Conservation (phyloP, 306 rosid species). For the Cicer pinnatifidum region DNA sequence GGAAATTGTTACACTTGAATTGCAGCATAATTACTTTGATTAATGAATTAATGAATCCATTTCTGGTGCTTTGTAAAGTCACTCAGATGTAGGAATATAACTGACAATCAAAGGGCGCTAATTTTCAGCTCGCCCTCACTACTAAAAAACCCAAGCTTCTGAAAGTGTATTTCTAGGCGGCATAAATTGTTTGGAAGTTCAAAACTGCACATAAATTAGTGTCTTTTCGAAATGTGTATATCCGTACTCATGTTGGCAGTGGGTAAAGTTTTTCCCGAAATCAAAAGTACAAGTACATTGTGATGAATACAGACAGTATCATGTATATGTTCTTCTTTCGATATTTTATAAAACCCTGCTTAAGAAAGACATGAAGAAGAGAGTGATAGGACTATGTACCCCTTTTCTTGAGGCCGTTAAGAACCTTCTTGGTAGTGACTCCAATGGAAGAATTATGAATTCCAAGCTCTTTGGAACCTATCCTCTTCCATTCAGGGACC, state of each 20-base stretch:
- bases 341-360: background rate
- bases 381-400: slow-evolving; percentile 47
- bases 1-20: slow-evolving; percentile 18
- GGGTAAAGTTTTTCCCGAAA: too few relatives aligned
- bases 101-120: background rate
- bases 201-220: too few relatives aligned
- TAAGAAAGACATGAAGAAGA: background rate
- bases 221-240: too few relatives aligned
- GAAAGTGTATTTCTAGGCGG: too few relatives aligned
- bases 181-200: too few relatives aligned
- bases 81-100: background rate
- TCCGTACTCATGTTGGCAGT: too few relatives aligned
- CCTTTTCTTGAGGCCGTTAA: slow-evolving; percentile 63
- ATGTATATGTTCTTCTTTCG: background rate
- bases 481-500: slow-evolving; percentile 58
- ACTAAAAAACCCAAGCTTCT: too few relatives aligned
- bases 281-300: background rate
- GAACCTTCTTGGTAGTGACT: slow-evolving; percentile 64
- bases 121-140: too few relatives aligned
- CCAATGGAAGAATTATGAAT: slow-evolving; percentile 60
- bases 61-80: background rate
- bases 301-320: background rate
- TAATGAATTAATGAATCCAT: background rate
- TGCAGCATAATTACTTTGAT: background rate
- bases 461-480: slow-evolving; percentile 69